Evolutionary conservation across 345 rosid genomes (phyloP).

Genomic region (Populus pruinosa): DNA sequence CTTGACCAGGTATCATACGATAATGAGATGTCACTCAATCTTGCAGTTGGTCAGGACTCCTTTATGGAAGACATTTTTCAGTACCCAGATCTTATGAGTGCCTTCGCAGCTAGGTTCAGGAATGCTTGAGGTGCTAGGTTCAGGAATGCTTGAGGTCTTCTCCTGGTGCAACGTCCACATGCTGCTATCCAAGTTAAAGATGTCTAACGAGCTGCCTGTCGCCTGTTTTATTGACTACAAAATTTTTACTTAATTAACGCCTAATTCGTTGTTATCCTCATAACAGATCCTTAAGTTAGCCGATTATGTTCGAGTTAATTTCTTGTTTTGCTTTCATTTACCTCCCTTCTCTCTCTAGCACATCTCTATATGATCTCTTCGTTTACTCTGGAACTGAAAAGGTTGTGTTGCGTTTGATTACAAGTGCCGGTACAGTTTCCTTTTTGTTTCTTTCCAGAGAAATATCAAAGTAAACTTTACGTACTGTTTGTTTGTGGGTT

Average conservation of each 20-base stretch:
- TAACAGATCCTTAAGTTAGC: too few species aligned
- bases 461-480: not conserved
- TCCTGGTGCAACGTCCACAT: not conserved
- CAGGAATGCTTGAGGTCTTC: constrained; percentile 24
- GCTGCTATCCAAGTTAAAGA: too few species aligned
- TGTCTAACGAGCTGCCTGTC: not conserved
- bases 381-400: not conserved
- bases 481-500: too few species aligned
- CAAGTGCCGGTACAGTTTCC: not conserved
- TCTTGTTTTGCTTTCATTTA: not conserved
- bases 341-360: not conserved
- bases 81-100: constrained; percentile 32
- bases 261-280: too few species aligned
- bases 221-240: not conserved
- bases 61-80: constrained; percentile 36
- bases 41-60: constrained; percentile 25
- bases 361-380: not conserved
- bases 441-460: not conserved
- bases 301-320: too few species aligned
- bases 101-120: constrained; percentile 37
- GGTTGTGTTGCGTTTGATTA: not conserved
- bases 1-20: not conserved
- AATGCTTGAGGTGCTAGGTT: constrained; percentile 36
- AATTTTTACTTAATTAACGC: not conserved
- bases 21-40: constrained; percentile 11